Evolutionary conservation across 345 rosid genomes (phyloP), one percentile per base, ranked within the genome.

Genomic region (Brassica juncea): DNA sequence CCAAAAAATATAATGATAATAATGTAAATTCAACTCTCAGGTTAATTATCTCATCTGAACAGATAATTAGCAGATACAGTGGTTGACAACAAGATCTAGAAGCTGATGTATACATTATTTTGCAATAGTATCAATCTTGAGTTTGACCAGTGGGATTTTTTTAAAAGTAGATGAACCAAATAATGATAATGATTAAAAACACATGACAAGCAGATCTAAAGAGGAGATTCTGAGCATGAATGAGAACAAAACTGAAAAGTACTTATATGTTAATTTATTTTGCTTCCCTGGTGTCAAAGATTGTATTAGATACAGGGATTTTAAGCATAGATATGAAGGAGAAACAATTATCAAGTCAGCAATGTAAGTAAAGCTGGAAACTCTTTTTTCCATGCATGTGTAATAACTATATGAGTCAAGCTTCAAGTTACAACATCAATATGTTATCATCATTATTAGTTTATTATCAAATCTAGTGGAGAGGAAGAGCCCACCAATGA

Each of bases 291-390:
- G 63, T 80, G 84, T 81, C 84, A 81, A 81, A 71, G 81, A 81
- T 81, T 81, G 66, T 16, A 57, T 66, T 59, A 81, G 84, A 81
- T 81, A 80, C 81, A 76, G 27, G 44, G 78, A 76, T 82, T 82
- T 82, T 84, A 82, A 42, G 74, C 86, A 64, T 84, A 85, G 93
- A 88, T 90, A 86, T 86, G 68, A 52, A 59, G 39, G 3, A 68
- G 19, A 47, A 73, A 73, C 10, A 68, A 68, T 66, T 23, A 81
- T 59, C 7, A 81, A 76, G 58, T 66, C 66, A 81, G 77, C 60
- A 34, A 71, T 76, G 74, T 67, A 60, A 76, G 74, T 67, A 60
- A 76, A 58, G 68, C 73, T 80, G 72, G 21, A 75, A 79, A 80
- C 37, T 23, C 15, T 68, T 39, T 65, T 55, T 55, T 19, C 5